Evolutionary conservation across 306 rosid species (phyloP).

Genomic region (barrel medic (Medicago truncatula)): MtrunA17r5.0-ANR NC_053044.1:52135001-52135500

Average conservation of each 20-base stretch:
- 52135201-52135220: slow-evolving; percentile 68
- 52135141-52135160: slow-evolving; percentile 39
- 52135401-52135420: slow-evolving; percentile 38
- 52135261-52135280: slow-evolving; percentile 95
- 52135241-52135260: slow-evolving; percentile 92
- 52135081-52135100: slow-evolving; percentile 60
- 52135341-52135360: slow-evolving; percentile 43
- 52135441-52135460: slow-evolving; percentile 45
- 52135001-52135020: too few species aligned
- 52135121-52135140: slow-evolving; percentile 52
- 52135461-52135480: slow-evolving; percentile 59
- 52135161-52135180: slow-evolving; percentile 39
- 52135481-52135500: slow-evolving; percentile 73
- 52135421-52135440: slow-evolving; percentile 40
- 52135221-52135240: slow-evolving; percentile 88
- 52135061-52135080: slow-evolving; percentile 57
- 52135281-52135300: slow-evolving; percentile 76
- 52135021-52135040: slow-evolving; percentile 41
- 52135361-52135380: slow-evolving; percentile 36
- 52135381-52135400: slow-evolving; percentile 44
- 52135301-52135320: slow-evolving; percentile 78
- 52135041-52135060: slow-evolving; percentile 46
- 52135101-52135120: slow-evolving; percentile 58
- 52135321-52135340: slow-evolving; percentile 81
- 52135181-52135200: slow-evolving; percentile 54